Base-by-base conservation (phyloP, 2,329 filamentous ascomycete genomes). In the Epichloe uncinata region DNA sequence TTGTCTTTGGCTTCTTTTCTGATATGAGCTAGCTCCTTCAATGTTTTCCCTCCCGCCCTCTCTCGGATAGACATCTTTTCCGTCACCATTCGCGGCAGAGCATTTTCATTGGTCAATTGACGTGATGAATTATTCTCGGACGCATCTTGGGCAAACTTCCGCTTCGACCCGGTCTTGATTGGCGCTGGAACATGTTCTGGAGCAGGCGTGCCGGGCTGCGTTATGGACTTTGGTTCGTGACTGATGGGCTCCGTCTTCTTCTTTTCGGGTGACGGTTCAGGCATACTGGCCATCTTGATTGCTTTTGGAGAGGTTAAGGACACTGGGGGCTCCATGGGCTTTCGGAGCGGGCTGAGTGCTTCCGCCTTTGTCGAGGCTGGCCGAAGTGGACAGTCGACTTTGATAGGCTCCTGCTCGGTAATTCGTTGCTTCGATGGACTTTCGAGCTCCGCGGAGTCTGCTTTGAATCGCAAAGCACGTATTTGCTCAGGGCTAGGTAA, bases 401-500 rank as follows among this genome's bases (percentile, higher is more conserved):
- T 77, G 34, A 75, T 66, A 1, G 72, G 71, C 46, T 79, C 75
- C 48, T 74, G 71, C 36, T 80, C 73, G n/a, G 80, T 72, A 54
- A 75, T 78, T 50, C 74, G 71, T 8, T 77, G 81, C 42, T 78
- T 69, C 1, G 78, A 76, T 5, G 79, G 79, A 4, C 80, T 76
- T 0, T 83, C 84, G 42, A 88, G 73, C 50, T 87, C 82, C 5
- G 84, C 82, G 3, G 84, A 86, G 42, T 72, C 68, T 12, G 69
- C 71, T 44, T 75, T 70, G 37, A 69, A 69, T 47, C 72, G 71
- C 34, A 82, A 68, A n/a, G 73, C 82, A 36, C 81, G 65, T 38
- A 85, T 80, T 57, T 86, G 78, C 7, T 81, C 77, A 20, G 72
- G 72, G 55, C 79, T 83, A 49, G 3, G 6, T n/a, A 9, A 38